Evolutionary conservation across 2,329 filamentous ascomycete species (phyloP), one percentile per base, ranked within the genome.

Genomic region (Neonectria neomacrospora): DNA sequence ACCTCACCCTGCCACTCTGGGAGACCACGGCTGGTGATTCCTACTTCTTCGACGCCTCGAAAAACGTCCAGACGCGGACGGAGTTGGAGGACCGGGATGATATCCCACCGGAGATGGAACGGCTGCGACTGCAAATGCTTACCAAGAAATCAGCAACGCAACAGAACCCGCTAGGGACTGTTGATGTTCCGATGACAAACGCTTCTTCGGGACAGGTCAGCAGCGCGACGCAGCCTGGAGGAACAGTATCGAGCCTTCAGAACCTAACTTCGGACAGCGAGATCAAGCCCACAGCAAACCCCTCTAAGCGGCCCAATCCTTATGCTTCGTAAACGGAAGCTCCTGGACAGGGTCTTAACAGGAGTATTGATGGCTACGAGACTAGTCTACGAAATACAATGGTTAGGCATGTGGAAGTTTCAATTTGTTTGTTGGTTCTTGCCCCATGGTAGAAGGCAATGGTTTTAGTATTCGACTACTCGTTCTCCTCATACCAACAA

Each of bases 1-100:
- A 67, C 39, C 14, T 44, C 3, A 53, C 55, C 1, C 11, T 65
- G 23, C 59, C 63, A 2, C 62, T 68, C 26, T 68, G 66, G 66
- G 64, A 65, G 41, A 63, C 56, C 8, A 58, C 39, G 7, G 63
- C 60, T 5, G 54, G 41, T 0, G 45, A 54, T n/a, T 57, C 53
- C 12, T 56, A 66, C 42, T 67, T 64, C 51, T 22, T 66, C 48
- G 61, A 66, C 18, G 58, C 50, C 4, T 64, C 64, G 2, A 34
- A 44, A 18, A 66, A 61, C 11, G 54, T 67, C 5, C 50, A 45
- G 12, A 66, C 63, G 18, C 47, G 66, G 22, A 58, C 4, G 9
- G 23, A 64, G 39, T 50, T 65, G 23, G 61, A 59, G 32, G 60
- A 61, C 30, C 54, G 58, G 23, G 64, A 64, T 30, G 60, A 66